Percentiles rank a stretch among this genome's conserved stretches.
phyloP scores from a whole-genome alignment of 306 rosid genomes.

The Quercus berberidifolia region DNA sequence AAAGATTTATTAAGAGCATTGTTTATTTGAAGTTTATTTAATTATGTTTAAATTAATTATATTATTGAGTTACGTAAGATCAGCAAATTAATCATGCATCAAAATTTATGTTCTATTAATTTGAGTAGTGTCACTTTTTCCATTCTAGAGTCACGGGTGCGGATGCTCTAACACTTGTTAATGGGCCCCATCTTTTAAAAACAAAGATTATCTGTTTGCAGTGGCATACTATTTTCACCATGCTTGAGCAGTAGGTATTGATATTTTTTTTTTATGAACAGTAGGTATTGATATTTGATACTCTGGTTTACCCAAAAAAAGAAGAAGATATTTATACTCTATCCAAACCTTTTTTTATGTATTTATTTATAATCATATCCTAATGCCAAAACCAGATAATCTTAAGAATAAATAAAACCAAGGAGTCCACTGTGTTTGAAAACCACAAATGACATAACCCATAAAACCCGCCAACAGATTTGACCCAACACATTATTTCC shows the following conservation, averaged over 20 bases:
- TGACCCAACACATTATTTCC: neutral
- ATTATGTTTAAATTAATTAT: too few species aligned
- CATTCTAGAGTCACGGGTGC: too few species aligned
- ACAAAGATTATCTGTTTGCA: neutral
- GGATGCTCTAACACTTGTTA: too few species aligned
- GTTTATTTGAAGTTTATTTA: too few species aligned
- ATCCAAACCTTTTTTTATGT: neutral
- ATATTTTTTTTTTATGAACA: neutral
- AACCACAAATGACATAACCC: too few species aligned
- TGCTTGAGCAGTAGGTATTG: neutral
- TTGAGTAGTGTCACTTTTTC: too few species aligned
- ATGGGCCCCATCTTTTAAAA: neutral
- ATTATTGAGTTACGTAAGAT: too few species aligned
- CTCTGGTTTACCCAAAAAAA: neutral
- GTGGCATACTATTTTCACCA: neutral
- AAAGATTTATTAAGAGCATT: too few species aligned
- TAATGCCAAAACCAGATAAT: neutral
- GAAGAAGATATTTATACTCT: neutral
- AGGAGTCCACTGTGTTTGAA: too few species aligned
- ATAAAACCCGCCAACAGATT: too few species aligned
- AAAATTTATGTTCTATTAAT: too few species aligned
- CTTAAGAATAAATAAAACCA: neutral
- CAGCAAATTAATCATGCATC: accelerated
- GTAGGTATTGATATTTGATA: neutral
- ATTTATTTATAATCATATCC: neutral